Conservation (phyloP, 1,284 basidiomycete genomes). For the Heliocybe sulcata region DNA sequence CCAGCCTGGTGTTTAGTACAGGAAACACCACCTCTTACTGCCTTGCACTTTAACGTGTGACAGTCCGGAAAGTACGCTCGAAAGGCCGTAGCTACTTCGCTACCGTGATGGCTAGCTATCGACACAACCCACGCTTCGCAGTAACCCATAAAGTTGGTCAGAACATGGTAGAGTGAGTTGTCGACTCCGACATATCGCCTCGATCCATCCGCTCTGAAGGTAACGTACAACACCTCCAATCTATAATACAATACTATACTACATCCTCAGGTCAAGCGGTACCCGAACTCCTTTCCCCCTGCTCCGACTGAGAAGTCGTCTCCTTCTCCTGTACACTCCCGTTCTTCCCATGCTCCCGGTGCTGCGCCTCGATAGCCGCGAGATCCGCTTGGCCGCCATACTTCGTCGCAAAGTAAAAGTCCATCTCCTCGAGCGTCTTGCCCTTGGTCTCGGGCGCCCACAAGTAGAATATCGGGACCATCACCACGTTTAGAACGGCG, state of each 20-base stretch:
- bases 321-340: not conserved
- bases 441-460: not conserved
- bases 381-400: not conserved
- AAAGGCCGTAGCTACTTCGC: conserved; percentile 11
- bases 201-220: too few species aligned
- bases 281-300: not conserved
- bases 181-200: too few species aligned
- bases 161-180: conserved; percentile 24
- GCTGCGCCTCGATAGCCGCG: not conserved
- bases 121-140: conserved; percentile 27
- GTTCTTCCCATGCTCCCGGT: not conserved
- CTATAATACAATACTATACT: too few species aligned
- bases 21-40: conserved; percentile 27
- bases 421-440: conserved; percentile 1
- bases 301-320: not conserved
- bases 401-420: conserved; percentile 2
- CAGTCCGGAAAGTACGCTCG: too few species aligned
- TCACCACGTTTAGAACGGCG: not conserved
- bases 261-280: not conserved
- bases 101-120: conserved; percentile 24
- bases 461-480: conserved; percentile 1
- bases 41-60: conserved; percentile 9
- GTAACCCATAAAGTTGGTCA: conserved; percentile 32
- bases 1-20: conserved; percentile 25
- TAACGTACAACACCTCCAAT: too few species aligned